A percentile compares a stretch with the other conserved stretches of the same genome.
These are phyloP conservation scores for Phytomonas sp. DNA, from an alignment of 208 protist species.

Conservation along the genomic window DNA sequence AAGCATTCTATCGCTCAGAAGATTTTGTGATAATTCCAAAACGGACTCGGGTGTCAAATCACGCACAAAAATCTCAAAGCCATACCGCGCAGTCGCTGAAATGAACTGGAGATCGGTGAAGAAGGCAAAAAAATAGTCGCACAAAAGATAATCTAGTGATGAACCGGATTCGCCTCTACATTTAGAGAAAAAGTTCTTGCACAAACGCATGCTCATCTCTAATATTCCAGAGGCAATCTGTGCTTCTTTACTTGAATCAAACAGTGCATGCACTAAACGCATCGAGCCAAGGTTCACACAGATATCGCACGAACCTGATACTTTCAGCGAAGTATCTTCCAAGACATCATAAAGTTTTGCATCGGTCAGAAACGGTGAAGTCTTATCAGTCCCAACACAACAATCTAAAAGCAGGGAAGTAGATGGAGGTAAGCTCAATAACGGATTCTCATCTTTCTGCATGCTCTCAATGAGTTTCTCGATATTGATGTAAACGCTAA, in stretches of 20 bases:
- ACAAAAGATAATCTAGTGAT: background rate
- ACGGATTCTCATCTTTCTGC: background rate
- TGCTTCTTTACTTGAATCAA: background rate
- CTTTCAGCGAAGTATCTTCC: background rate
- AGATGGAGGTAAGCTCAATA: background rate
- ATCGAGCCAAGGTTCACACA: background rate
- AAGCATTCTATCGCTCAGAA: background rate
- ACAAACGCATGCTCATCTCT: background rate
- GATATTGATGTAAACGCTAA: constrained; percentile 22
- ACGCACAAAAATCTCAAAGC: background rate
- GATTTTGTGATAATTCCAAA: background rate
- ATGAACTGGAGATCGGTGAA: background rate
- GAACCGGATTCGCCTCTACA: background rate
- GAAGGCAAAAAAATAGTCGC: background rate
- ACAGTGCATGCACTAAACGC: background rate
- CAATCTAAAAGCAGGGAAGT: background rate
- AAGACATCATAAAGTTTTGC: background rate
- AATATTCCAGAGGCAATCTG: background rate
- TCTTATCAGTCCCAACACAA: background rate
- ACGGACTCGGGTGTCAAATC: background rate
- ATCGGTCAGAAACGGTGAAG: constrained; percentile 10
- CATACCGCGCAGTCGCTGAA: background rate
- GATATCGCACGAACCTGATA: background rate
- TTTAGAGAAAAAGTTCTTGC: background rate
- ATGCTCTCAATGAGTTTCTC: constrained; percentile 12